Conservation (phyloP, 116 monocot species). For the Trichopus zeylanicus region DNA sequence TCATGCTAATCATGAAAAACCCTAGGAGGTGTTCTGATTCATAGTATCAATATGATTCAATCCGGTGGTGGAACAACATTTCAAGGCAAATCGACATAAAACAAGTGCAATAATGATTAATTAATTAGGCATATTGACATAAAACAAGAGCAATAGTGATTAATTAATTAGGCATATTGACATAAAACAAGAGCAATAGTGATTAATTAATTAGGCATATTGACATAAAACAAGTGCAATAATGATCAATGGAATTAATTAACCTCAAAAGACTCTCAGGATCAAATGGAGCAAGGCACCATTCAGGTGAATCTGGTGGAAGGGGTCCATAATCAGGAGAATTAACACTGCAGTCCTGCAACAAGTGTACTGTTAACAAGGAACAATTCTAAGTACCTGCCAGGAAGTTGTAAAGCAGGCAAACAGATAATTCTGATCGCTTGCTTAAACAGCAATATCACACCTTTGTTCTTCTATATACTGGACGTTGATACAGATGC, state of each 20-base stretch:
- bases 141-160: no score
- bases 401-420: neutral
- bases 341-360: constrained; percentile 57
- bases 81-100: no score
- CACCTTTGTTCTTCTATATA: constrained; percentile 65
- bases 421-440: neutral
- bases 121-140: no score
- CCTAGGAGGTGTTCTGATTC: no score
- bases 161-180: no score
- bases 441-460: neutral
- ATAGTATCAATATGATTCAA: no score
- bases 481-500: constrained; percentile 68
- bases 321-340: constrained; percentile 61
- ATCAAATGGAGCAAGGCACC: constrained; percentile 90
- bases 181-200: neutral
- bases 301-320: constrained; percentile 42
- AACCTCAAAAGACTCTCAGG: constrained; percentile 88
- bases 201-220: neutral
- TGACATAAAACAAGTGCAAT: neutral
- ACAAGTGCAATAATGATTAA: no score
- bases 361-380: neutral
- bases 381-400: neutral
- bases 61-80: no score
- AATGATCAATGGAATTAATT: neutral
- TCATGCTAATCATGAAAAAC: no score